Conservation (phyloP, 2,329 filamentous ascomycete genomes). For the Alternaria metachromatica region DNA sequence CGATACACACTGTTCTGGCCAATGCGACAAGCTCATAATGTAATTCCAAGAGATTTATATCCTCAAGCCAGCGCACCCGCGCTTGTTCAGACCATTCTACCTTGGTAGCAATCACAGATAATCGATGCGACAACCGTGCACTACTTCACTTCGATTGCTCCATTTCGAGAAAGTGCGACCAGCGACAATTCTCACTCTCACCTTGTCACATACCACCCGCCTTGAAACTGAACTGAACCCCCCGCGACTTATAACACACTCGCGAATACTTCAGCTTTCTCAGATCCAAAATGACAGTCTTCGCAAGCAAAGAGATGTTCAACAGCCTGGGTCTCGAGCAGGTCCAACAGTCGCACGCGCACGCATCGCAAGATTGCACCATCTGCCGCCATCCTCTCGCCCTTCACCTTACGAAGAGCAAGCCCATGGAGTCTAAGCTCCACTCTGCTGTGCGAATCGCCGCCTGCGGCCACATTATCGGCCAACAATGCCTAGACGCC, state of each 20-base stretch:
- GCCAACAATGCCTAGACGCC: slow-evolving; percentile 21
- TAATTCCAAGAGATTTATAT: not conserved
- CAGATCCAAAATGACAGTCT: slow-evolving; percentile 17
- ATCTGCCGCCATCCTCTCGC: slow-evolving; percentile 22
- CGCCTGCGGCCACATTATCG: slow-evolving; percentile 26
- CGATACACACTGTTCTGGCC: not conserved
- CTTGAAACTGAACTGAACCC: not conserved
- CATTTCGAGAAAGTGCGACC: not conserved
- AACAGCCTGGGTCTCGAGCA: slow-evolving; percentile 13
- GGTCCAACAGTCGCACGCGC: slow-evolving; percentile 10
- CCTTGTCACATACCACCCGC: not conserved
- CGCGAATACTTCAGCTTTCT: not conserved
- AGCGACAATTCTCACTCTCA: not conserved
- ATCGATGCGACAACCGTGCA: not conserved
- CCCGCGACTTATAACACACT: not conserved
- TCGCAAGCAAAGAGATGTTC: slow-evolving; percentile 21
- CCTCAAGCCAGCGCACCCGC: not conserved
- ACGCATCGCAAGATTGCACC: slow-evolving; percentile 23
- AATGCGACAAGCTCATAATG: not conserved
- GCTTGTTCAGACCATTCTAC: too few relatives aligned
- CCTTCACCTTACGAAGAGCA: slow-evolving; percentile 4
- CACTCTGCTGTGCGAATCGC: slow-evolving; percentile 24
- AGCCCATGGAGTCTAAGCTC: not conserved
- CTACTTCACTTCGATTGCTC: not conserved
- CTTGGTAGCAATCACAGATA: not conserved